Base-by-base conservation (phyloP, 1,284 basidiomycete species). In the Ceratorhiza oryzae-sativae region DNA sequence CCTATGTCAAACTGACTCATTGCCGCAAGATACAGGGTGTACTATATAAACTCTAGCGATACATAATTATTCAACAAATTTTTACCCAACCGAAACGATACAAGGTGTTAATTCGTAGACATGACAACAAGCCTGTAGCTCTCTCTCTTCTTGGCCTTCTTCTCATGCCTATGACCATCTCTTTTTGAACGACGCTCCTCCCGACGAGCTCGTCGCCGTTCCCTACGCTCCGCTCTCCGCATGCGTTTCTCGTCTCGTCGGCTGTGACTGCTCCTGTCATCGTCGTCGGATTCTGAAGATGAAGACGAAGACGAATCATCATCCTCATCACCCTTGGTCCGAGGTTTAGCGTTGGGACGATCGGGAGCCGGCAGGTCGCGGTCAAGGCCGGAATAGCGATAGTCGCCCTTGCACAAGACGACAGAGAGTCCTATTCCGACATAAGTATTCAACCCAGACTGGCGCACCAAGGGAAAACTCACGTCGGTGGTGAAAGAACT, bases 401-500 rank as follows among this genome's bases (percentile, higher is more conserved):
- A 51, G 30, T 65, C 46, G 9, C 61, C 61, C 13, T 45, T 42
- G 45, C 45, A 65, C 20, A 65, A 41, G 41, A 65, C 30, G 23
- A 65, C 45, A 30, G 42, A 42, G 27, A 65, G 61, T 2, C 36
- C 61, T 65, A 34, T 6, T 3, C 4, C 4, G 36, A 45, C 23
- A 18, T 48, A 8, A 27, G 41, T 46, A 62, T 25, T 4, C 20
- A 12, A 27, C 8, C n/a, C 18, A 32, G 5, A n/a, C 12, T 3
- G 59, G 4, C 5, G 2, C 27, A 27, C 2, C 3, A 46, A n/a
- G n/a, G n/a, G 13, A 30, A 12, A 25, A 51, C 61, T 65, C 45
- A 65, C 61, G 61, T 65, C 61, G 48, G 10, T 20, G 61, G 18
- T 51, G 36, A 41, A 65, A 65, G 45, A 65, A 65, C 30, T 46